Percentiles rank a stretch among this genome's conserved stretches.
Conservation (phyloP, 495 filamentous ascomycete genomes). For the Aspergillus sclerotiicarbonarius region DNA sequence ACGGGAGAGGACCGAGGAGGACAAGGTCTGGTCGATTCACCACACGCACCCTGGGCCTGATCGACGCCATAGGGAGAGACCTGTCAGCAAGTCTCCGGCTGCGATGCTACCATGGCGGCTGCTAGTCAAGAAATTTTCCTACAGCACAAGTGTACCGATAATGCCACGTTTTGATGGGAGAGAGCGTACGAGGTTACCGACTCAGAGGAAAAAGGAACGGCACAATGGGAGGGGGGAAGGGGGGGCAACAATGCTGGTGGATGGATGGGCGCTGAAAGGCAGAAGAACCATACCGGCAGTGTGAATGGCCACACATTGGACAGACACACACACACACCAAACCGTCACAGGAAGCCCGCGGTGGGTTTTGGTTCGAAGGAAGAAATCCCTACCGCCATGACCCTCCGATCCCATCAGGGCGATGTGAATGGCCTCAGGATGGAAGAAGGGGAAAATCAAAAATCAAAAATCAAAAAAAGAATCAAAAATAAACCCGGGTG, state of each 20-base stretch:
- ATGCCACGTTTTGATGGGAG: constrained; percentile 23
- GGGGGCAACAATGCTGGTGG: background rate
- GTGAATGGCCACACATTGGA: background rate
- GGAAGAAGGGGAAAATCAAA: constrained; percentile 1
- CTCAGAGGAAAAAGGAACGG: background rate
- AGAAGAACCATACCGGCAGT: constrained; percentile 6
- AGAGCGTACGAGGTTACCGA: background rate
- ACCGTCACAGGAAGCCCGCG: background rate
- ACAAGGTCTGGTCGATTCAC: background rate
- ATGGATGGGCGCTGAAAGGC: background rate
- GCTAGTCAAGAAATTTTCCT: constrained; percentile 11
- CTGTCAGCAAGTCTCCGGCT: constrained; percentile 21
- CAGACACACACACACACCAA: background rate
- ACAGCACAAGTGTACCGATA: constrained; percentile 6
- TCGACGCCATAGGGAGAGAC: constrained; percentile 13
- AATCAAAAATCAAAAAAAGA: background rate
- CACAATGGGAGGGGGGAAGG: background rate
- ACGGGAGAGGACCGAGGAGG: background rate
- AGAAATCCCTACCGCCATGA: background rate
- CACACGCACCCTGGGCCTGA: background rate
- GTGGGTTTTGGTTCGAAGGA: background rate
- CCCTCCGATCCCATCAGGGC: background rate
- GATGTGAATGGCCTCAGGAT: background rate
- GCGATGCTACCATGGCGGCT: constrained; percentile 14
- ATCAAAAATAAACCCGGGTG: background rate